phyloP scores from a whole-genome alignment of 352 stramenopile species.

The Elongisporangium undulatum region DNA sequence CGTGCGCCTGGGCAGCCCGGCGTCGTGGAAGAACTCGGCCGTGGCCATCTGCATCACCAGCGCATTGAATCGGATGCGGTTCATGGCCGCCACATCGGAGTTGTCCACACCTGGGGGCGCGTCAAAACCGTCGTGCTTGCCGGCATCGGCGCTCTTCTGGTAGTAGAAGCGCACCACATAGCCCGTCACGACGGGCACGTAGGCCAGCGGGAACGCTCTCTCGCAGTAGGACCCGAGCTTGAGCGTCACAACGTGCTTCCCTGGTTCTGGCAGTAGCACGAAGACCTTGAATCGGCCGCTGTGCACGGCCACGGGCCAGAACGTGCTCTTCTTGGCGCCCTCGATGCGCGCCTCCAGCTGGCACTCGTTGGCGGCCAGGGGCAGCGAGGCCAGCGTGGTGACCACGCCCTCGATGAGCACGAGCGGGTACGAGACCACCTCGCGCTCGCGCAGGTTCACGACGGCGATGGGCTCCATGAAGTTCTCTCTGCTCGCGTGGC shows the following conservation, averaged over 20 bases:
- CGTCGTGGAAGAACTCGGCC: slow-evolving; percentile 43
- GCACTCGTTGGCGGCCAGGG: slow-evolving; percentile 7
- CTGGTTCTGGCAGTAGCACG: slow-evolving; percentile 40
- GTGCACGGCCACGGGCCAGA: slow-evolving; percentile 40
- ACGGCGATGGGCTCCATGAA: slow-evolving; percentile 59
- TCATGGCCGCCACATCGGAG: slow-evolving; percentile 41
- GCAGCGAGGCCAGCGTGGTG: slow-evolving; percentile 1
- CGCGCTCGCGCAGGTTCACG: slow-evolving; percentile 81
- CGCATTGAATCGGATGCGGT: slow-evolving; percentile 50
- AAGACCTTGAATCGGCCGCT: slow-evolving; percentile 57
- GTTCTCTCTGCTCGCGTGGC: not conserved
- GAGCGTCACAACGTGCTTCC: slow-evolving; percentile 33
- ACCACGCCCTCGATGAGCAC: slow-evolving; percentile 49
- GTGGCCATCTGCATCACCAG: slow-evolving; percentile 51
- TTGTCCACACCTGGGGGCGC: slow-evolving; percentile 44
- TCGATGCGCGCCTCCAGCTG: slow-evolving; percentile 44
- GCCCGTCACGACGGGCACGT: slow-evolving; percentile 17
- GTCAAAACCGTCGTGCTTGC: slow-evolving; percentile 41
- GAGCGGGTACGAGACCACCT: slow-evolving; percentile 53
- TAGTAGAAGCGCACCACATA: slow-evolving; percentile 67
- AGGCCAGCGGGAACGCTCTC: slow-evolving; percentile 31
- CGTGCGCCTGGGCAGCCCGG: slow-evolving; percentile 33
- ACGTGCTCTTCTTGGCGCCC: slow-evolving; percentile 10
- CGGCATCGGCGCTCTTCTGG: slow-evolving; percentile 43
- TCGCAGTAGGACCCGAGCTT: slow-evolving; percentile 7